phyloP scores from a whole-genome alignment of 148 eudicot species.

The Salicornia ramosissima region DNA sequence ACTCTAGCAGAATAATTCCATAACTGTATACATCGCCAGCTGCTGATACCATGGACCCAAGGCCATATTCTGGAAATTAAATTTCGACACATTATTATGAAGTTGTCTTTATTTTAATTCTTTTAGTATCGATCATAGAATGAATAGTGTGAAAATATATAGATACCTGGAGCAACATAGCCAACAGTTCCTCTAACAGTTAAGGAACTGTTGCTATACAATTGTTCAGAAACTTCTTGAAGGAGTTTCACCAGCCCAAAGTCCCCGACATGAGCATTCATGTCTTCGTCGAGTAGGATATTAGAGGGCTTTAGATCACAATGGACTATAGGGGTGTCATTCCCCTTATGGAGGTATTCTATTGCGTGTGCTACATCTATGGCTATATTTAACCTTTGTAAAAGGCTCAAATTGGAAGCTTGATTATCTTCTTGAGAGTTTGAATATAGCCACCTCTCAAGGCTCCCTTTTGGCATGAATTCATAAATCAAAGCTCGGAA shows the following conservation, averaged over 20 bases:
- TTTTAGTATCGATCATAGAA: neutral
- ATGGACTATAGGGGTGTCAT: conserved; percentile 4
- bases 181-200: conserved; percentile 16
- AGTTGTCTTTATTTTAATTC: neutral
- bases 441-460: conserved; percentile 24
- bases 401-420: conserved; percentile 18
- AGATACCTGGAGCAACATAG: conserved; percentile 23
- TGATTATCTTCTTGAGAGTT: neutral
- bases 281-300: conserved; percentile 7
- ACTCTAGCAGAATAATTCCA: conserved; percentile 12
- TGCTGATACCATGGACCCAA: conserved; percentile 5
- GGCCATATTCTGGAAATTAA: neutral
- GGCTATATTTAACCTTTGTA: conserved; percentile 21
- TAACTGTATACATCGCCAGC: conserved; percentile 16
- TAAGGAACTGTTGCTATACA: conserved; percentile 6
- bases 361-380: conserved; percentile 15
- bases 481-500: conserved; percentile 25
- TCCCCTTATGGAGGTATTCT: conserved; percentile 13
- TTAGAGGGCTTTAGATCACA: conserved; percentile 19
- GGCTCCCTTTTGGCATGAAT: conserved; percentile 23
- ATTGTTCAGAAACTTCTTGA: conserved; percentile 9
- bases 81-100: neutral
- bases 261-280: conserved; percentile 16
- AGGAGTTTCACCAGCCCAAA: conserved; percentile 19
- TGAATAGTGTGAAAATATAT: too few relatives aligned